Evolutionary conservation across 352 stramenopile species (phyloP).

Genomic region (Phytopythium helicoides): DNA sequence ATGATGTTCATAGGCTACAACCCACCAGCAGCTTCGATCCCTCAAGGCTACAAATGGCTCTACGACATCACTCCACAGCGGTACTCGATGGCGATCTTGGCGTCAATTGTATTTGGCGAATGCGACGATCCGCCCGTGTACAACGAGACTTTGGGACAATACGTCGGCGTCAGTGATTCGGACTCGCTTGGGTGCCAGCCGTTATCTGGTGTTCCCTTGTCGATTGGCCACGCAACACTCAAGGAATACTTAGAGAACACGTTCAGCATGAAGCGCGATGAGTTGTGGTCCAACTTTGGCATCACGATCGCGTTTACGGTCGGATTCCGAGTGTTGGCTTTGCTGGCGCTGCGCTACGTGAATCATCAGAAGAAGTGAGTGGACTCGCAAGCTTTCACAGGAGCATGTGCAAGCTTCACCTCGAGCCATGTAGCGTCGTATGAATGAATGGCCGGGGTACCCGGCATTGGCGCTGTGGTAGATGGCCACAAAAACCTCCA

Average conservation of each 20-base stretch:
- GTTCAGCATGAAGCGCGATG: slow-evolving; percentile 57
- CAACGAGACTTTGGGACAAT: slow-evolving; percentile 19
- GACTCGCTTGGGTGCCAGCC: slow-evolving; percentile 38
- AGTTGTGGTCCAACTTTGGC: slow-evolving; percentile 44
- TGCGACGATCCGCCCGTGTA: slow-evolving; percentile 34
- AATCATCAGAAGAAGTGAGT: slow-evolving; percentile 47
- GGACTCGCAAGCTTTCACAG: background rate
- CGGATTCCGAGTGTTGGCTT: slow-evolving; percentile 38
- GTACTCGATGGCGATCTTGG: slow-evolving; percentile 38
- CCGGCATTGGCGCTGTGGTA: too few relatives aligned
- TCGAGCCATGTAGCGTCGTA: too few relatives aligned
- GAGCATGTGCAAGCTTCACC: too few relatives aligned
- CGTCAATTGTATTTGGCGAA: slow-evolving; percentile 35
- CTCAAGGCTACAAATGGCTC: slow-evolving; percentile 54
- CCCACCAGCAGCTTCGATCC: slow-evolving; percentile 39
- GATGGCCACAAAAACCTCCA: too few relatives aligned
- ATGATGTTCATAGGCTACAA: slow-evolving; percentile 58
- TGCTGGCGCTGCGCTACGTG: slow-evolving; percentile 53
- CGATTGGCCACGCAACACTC: slow-evolving; percentile 34
- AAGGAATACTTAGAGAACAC: slow-evolving; percentile 48
- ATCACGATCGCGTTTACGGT: slow-evolving; percentile 47
- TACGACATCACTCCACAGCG: slow-evolving; percentile 32
- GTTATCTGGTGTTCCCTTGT: slow-evolving; percentile 28
- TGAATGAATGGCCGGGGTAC: too few relatives aligned
- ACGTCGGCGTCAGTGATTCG: slow-evolving; percentile 9